These are phyloP conservation scores for Dothistroma septosporum DNA, from an alignment of 2,329 filamentous ascomycete species.

Conservation along the genomic window DNA sequence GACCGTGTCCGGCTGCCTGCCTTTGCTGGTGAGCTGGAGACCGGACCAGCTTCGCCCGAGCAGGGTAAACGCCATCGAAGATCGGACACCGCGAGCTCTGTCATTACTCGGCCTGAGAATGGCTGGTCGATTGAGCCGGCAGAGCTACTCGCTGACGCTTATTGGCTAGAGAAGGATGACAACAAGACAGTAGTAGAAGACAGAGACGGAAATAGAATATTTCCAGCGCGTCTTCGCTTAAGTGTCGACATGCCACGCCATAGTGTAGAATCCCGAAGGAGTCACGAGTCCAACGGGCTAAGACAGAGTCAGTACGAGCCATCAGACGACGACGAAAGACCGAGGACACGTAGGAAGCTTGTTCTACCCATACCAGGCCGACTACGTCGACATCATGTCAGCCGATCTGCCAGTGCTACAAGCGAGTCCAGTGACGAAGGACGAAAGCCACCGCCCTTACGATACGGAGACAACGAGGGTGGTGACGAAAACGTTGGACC, in stretches of 20 bases:
- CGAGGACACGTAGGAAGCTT: constrained; percentile 9
- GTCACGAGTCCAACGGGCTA: constrained; percentile 10
- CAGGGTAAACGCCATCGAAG: constrained; percentile 28
- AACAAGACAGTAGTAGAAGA: constrained; percentile 82
- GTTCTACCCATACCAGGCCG: constrained; percentile 23
- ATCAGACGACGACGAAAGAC: constrained; percentile 16
- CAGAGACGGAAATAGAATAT: constrained; percentile 69
- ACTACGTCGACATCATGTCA: constrained; percentile 22
- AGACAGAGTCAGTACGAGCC: constrained; percentile 12
- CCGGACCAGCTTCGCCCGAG: constrained; percentile 11
- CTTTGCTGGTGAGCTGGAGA: constrained; percentile 29
- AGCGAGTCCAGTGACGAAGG: constrained; percentile 31
- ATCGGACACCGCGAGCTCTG: constrained; percentile 47
- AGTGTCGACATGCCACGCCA: constrained; percentile 24
- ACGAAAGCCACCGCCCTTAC: constrained; percentile 42
- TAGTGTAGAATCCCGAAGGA: constrained; percentile 21
- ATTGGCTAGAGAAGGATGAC: constrained; percentile 79
- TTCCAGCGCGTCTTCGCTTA: constrained; percentile 40
- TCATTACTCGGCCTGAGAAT: constrained; percentile 67
- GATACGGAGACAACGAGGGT: constrained; percentile 41
- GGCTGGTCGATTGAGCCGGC: constrained; percentile 82
- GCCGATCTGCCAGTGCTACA: constrained; percentile 26
- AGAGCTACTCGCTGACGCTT: constrained; percentile 82
- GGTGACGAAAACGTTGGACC: constrained; percentile 45
- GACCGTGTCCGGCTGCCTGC: constrained; percentile 30